Base-by-base conservation (phyloP, 129 eudicot genomes). In the Centella asiatica region DNA sequence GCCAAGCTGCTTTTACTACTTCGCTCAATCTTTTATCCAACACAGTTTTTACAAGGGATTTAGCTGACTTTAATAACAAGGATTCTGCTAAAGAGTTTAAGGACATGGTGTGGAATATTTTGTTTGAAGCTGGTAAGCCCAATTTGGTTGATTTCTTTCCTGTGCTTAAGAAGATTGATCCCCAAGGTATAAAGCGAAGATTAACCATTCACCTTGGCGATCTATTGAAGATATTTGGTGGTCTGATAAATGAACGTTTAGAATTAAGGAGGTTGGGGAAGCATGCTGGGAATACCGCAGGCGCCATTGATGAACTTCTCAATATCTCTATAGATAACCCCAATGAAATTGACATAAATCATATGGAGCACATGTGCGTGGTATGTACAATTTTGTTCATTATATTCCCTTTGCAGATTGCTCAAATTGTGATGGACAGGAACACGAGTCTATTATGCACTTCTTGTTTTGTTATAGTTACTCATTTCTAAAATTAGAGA, bases 1-100 rank as follows among this genome's bases (percentile, higher is more conserved):
- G 95, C 39, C 81, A 71, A 6, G 90, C 85, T 23, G 90, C 77
- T 5, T 80, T 87, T 6, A 61, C 71, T 25, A 83, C 86, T 3
- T 42, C 90, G 0, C 37, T 80, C 27, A 83, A 79, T 54, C 44
- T 74, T 62, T 9, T 83, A 57, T 79, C 85, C 25, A 83, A 73
- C 56, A 76, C 82, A 1, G 44, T 79, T 48, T 79, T 83, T 39
- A 79, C 90, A 2, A 73, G 39, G 56, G 81, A 84, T 61, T 31
- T 84, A 51, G 55, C 75, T 2, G 78, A 75, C 62, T 73, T 78
- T 0, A 64, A 40, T 57, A 65, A n/a, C n/a, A n/a, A 74, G 50
- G 81, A 71, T 60, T 68, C 67, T 0, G 85, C 77, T 8, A 73
- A 74, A 24, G 90, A 83, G 39, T 79, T 83, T 45, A 83, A 71